Percentiles rank a stretch among this genome's conserved stretches.
phyloP scores from a whole-genome alignment of 306 rosid genomes.

The Trifolium repens region DNA sequence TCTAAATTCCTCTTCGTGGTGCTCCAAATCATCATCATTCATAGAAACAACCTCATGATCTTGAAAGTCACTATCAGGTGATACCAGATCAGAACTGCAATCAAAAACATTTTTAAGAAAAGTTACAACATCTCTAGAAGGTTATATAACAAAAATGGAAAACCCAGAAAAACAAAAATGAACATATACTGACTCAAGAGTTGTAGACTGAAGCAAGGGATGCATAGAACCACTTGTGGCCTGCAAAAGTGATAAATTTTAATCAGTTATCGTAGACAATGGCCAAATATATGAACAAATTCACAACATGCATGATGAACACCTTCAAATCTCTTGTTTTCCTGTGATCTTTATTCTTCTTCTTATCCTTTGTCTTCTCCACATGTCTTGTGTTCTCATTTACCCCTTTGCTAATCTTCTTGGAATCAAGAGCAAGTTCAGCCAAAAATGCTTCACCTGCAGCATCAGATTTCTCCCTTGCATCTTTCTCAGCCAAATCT shows the following conservation, averaged over 20 bases:
- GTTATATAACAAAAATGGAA: constrained; percentile 1
- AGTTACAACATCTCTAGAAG: constrained; percentile 24
- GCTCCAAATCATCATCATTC: constrained; percentile 63
- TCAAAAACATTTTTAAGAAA: constrained; percentile 38
- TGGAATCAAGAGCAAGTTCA: constrained; percentile 91
- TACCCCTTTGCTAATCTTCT: constrained; percentile 74
- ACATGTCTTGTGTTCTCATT: constrained; percentile 63
- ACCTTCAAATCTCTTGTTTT: constrained; percentile 90
- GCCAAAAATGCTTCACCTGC: constrained; percentile 95
- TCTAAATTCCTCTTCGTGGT: constrained; percentile 76
- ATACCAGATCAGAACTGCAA: constrained; percentile 67
- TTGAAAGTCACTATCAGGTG: constrained; percentile 57
- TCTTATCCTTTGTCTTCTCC: constrained; percentile 89
- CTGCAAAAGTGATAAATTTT: constrained; percentile 55
- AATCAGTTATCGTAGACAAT: constrained; percentile 38
- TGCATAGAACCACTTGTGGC: constrained; percentile 55
- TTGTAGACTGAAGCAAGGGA: constrained; percentile 49
- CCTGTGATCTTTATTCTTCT: constrained; percentile 77
- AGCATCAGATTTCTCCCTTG: constrained; percentile 92
- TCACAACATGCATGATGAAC: constrained; percentile 37
- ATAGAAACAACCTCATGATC: constrained; percentile 61
- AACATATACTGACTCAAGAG: constrained; percentile 57
- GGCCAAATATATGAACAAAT: constrained; percentile 43
- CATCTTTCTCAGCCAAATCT: constrained; percentile 96
- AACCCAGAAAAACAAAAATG: constrained; percentile 34